phyloP scores from a whole-genome alignment of 1,284 basidiomycete genomes.

The Flammula alnicola region DNA sequence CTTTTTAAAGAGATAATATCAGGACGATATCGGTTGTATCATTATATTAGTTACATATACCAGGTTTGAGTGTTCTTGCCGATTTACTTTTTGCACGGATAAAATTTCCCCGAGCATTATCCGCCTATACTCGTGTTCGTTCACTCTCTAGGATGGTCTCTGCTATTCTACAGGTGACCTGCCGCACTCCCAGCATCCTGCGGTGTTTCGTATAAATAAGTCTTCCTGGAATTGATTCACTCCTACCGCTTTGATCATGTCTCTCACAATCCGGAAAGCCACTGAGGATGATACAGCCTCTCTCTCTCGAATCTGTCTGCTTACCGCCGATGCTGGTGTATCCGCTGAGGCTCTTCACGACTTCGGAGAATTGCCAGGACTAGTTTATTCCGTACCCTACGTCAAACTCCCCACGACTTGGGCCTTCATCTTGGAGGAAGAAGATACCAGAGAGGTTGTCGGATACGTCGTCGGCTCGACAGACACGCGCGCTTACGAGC shows the following conservation, averaged over 20 bases:
- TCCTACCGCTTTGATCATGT: slow-evolving; percentile 30
- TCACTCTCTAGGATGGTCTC: no score
- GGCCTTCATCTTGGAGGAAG: slow-evolving; percentile 74
- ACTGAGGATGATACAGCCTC: slow-evolving; percentile 55
- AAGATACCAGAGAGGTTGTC: slow-evolving; percentile 48
- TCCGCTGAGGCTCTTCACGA: slow-evolving; percentile 67
- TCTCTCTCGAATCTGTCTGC: slow-evolving; percentile 71
- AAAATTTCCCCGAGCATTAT: background rate
- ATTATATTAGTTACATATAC: slow-evolving; percentile 8
- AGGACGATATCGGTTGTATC: slow-evolving; percentile 5
- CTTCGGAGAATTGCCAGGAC: slow-evolving; percentile 64
- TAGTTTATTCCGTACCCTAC: slow-evolving; percentile 76
- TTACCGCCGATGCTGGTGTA: slow-evolving; percentile 71
- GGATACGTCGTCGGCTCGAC: slow-evolving; percentile 66
- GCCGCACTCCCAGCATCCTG: no score
- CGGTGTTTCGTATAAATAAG: background rate
- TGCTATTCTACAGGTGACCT: no score
- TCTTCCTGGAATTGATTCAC: background rate
- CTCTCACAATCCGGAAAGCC: slow-evolving; percentile 59
- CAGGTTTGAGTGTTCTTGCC: no score
- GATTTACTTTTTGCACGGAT: background rate
- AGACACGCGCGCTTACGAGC: slow-evolving; percentile 64
- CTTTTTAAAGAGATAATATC: slow-evolving; percentile 1
- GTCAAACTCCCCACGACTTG: slow-evolving; percentile 67
- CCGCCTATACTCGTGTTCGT: background rate